Evolutionary conservation across 2,329 filamentous ascomycete genomes (phyloP), one percentile per base, ranked within the genome.

Genomic region (Aureobasidium sp.): DNA sequence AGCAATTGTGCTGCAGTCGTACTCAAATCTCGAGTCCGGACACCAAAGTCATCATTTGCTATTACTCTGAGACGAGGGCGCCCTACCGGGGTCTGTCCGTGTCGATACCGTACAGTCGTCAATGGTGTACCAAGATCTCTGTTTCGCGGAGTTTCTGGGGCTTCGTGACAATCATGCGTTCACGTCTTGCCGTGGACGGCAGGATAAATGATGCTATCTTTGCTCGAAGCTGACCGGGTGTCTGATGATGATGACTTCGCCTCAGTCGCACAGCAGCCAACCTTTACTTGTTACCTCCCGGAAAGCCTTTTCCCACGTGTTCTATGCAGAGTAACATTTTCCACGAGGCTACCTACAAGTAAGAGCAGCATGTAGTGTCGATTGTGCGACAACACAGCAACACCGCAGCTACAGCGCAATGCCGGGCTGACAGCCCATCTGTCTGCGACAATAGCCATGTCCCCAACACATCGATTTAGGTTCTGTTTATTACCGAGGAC

Each of bases 401-500:
- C 15, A 46, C 15, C 43, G 7, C 49, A 27, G 33, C 23, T 21
- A 49, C 29, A 8, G 43, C 17, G 27, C 17, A n/a, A 17, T 7
- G 15, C 43, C 19, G 27, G 4, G 11, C 17, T 37, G 25, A 29
- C 21, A n/a, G n/a, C 2, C 35, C 3, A 21, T 23, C 27, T 55
- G 37, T 43, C 37, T 27, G 51, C 19, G 51, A 55, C 51, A 31
- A 21, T 23, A 21, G 23, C 37, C 38, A n/a, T 17, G 10, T 31
- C 25, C 43, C 38, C 10, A 33, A 23, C 17, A 21, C 17, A 42
- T 55, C 64, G 65, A 40, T 64, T 73, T 11, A 65, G 67, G 9
- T 71, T 74, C 58, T 21, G 19, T 9, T 27, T 13, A n/a, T 59
- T 59, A 45, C 55, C 42, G 35, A 27, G 17, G 33, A 21, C 27